Base-by-base conservation (phyloP, 2,329 filamentous ascomycete species). In the Diaporthe citrichinensis region DNA sequence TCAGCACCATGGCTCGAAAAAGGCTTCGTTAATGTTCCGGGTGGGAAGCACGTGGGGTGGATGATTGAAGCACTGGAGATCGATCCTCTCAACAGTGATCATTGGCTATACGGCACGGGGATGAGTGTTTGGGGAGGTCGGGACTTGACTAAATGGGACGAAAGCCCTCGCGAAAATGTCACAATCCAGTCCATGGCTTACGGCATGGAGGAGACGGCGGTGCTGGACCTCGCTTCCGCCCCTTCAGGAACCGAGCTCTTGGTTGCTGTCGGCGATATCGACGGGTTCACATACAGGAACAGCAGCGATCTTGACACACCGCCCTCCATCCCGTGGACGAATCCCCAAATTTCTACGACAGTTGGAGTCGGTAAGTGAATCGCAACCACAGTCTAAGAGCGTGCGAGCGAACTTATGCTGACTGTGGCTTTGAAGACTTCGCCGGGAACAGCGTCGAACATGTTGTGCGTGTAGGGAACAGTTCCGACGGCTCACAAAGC, bases 61-160 rank as follows among this genome's bases (percentile, higher is more conserved):
- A 91, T 91, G 90, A 88, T 91, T 10, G 90, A 91, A 78, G 83
- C 86, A 0, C 81, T 92, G 7, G 88, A 88, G 34, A 92, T 92
- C 71, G 84, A 92, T 78, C 90, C 90, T 0, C 84, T 86, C 36
- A 88, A 92, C 78, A 90, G 88, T 75, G 85, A 91, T 79, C 90
- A 91, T 79, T 91, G 89, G 88, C 82, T 91, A 0, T 92, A 91
- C 75, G 89, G 88, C 31, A 92, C 90, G 0, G 90, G 90, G 15
- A 81, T 83, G 41, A 80, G 80, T 2, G 67, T 82, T 20, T 82
- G 76, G 68, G 81, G 81, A 5, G 88, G 89, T 3, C 86, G 87
- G 62, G 88, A 90, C 75, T 81, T 90, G n/a, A 87, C 86, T 0
- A 87, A 87, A 17, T 90, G 89, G 89, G 89, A 90, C 74, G 84